phyloP scores from a whole-genome alignment of 2,329 filamentous ascomycete species.

The Teratosphaeria nubilosa region DNA sequence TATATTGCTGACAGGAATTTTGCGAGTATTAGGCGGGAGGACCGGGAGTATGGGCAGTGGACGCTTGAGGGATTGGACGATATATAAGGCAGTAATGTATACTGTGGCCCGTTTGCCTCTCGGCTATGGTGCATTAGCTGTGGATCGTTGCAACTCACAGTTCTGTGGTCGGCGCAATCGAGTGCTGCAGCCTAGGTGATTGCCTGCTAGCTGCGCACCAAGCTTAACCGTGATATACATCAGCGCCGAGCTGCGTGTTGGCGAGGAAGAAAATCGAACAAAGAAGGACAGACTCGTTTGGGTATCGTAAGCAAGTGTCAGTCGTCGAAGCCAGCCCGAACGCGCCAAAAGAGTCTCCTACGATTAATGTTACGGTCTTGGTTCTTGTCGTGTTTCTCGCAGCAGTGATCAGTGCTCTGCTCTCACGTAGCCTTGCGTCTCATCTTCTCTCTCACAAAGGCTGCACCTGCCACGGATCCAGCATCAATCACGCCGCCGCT shows the following conservation, averaged over 20 bases:
- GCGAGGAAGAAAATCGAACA: too few species aligned
- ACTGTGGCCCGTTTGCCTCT: not conserved
- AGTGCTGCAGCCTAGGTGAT: too few species aligned
- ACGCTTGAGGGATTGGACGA: slow-evolving; percentile 5
- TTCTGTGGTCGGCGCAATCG: too few species aligned
- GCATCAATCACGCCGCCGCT: not conserved
- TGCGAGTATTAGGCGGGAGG: slow-evolving; percentile 6
- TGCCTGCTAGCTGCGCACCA: too few species aligned
- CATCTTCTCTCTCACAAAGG: not conserved
- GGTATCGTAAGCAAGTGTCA: not conserved
- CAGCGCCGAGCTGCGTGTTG: too few species aligned
- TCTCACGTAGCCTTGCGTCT: not conserved
- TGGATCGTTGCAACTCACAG: too few species aligned
- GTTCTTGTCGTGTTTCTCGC: too few species aligned
- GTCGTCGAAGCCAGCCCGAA: not conserved
- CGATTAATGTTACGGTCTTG: too few species aligned
- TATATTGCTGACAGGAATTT: slow-evolving; percentile 27
- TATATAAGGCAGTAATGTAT: not conserved
- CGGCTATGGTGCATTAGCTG: not conserved
- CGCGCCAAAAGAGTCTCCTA: too few species aligned
- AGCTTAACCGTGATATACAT: too few species aligned
- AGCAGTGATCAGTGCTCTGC: too few species aligned
- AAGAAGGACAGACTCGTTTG: not conserved
- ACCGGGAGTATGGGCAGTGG: slow-evolving; percentile 7
- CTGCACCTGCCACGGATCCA: not conserved